Percentiles rank a stretch among this genome's conserved stretches.
Evolutionary conservation across 2,329 filamentous ascomycete species (phyloP).

Genomic region (Alternaria postmessia): DNA sequence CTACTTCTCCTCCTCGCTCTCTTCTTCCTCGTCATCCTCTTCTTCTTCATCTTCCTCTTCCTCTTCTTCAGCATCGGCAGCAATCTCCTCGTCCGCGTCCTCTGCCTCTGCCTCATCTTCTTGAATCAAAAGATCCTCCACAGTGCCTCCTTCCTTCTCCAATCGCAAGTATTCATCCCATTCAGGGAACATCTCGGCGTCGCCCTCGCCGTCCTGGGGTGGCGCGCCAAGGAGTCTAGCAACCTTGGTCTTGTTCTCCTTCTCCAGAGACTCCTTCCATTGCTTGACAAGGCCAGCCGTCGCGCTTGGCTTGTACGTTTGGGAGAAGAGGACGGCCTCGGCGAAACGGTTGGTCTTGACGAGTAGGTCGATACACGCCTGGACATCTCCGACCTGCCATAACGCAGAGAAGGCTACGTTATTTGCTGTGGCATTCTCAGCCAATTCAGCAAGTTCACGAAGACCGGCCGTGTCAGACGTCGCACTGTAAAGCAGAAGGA

Average conservation of each 20-base stretch:
- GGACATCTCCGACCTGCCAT: slow-evolving; percentile 86
- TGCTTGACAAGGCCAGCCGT: slow-evolving; percentile 71
- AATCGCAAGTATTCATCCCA: slow-evolving; percentile 91
- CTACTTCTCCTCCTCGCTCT: slow-evolving; percentile 6
- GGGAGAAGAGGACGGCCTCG: slow-evolving; percentile 89
- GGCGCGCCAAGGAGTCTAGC: slow-evolving; percentile 84
- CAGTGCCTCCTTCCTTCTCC: slow-evolving; percentile 73
- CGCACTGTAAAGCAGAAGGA: slow-evolving; percentile 87
- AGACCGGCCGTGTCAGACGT: slow-evolving; percentile 82
- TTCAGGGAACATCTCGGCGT: slow-evolving; percentile 89
- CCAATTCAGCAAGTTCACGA: slow-evolving; percentile 74
- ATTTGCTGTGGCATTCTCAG: slow-evolving; percentile 78
- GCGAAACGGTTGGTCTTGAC: slow-evolving; percentile 79
- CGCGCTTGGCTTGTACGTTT: slow-evolving; percentile 91
- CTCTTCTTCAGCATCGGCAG: slow-evolving; percentile 40
- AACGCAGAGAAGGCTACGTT: slow-evolving; percentile 92
- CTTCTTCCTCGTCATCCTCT: slow-evolving; percentile 27
- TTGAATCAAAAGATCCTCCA: slow-evolving; percentile 46
- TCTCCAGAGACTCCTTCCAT: slow-evolving; percentile 88
- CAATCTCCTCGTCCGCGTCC: slow-evolving; percentile 45
- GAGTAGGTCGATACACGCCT: slow-evolving; percentile 81
- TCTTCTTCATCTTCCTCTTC: slow-evolving; percentile 37
- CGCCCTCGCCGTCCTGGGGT: slow-evolving; percentile 66
- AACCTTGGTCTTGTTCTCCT: slow-evolving; percentile 84
- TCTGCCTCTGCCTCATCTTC: slow-evolving; percentile 45